Evolutionary conservation across 225 moss, liverwort and hornwort genomes (phyloP), one percentile per base, ranked within the genome.

Genomic region (Ulota crispa): DNA sequence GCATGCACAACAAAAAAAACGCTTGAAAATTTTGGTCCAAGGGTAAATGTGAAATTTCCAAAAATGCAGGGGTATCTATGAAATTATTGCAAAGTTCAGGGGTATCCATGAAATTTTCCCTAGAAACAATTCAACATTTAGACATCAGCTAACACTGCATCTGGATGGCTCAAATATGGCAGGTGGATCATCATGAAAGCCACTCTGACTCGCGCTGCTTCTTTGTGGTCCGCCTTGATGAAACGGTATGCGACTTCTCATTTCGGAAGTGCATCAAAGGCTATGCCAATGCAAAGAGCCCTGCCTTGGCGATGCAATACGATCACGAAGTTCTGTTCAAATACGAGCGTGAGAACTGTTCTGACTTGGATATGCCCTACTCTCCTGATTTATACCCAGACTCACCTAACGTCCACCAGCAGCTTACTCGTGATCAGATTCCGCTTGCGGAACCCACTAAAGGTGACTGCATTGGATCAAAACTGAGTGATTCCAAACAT

Each of bases 131-230:
- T 72, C 60, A 67, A 61, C 41, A 31, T 47, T 57, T 47, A 26
- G 57, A 61, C 34, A 62, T 34, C 32, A 64, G 26, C 78, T 75
- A 60, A 75, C 75, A 75, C 59, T 73, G 47, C 80, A 57, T 30
- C 65, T 43, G 43, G 47, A 80, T 86, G 81, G 64, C 71, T 78
- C 75, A 47, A 47, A 43, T 61, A 11, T 91, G 85, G 83, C 91
- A 97, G 97, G 93, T 97, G 42, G 93, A 95, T 77, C 70, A 82
- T 66, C 93, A 95, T 85, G 76, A 88, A 55, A 86, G 85, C 39
- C 80, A 89, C 83, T 70, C 75, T 41, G 53, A 47, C 72, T 89
- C 92, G 26, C 90, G 88, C 83, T 97, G 96, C 80, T 97, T 97
- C 79, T 92, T 89, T 72, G 83, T 97, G 62, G 87, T 95, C 47